Conservation (phyloP, 768 basidiomycete genomes). For the Porphyrellus cyaneotinctus region DNA sequence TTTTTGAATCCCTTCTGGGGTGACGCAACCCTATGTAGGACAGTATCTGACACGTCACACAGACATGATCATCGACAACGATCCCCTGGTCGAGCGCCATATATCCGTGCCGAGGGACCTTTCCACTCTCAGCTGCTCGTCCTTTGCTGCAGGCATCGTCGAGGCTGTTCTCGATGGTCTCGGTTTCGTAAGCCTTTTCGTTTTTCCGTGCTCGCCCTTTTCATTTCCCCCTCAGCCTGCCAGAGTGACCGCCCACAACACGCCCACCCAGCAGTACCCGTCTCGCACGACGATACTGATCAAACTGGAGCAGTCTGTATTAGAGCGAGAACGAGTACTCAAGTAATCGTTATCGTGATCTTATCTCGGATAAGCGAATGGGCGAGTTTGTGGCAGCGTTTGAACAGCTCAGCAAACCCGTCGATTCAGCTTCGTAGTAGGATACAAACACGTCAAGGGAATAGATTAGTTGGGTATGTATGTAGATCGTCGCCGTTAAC, state of each 20-base stretch:
- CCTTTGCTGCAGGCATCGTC: constrained; percentile 94
- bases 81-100: constrained; percentile 85
- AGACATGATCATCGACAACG: constrained; percentile 99
- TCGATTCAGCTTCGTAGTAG: constrained; percentile 5
- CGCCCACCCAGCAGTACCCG: constrained; percentile 76
- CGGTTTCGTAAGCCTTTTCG: constrained; percentile 71
- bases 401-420: constrained; percentile 32
- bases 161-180: constrained; percentile 95
- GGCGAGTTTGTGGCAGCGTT: constrained; percentile 47
- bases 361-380: constrained; percentile 11
- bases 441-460: constrained; percentile 21
- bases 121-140: constrained; percentile 93
- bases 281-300: constrained; percentile 94
- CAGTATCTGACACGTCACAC: too few species aligned
- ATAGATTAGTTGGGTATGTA: constrained; percentile 16
- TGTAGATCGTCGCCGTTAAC: constrained; percentile 13
- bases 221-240: constrained; percentile 65
- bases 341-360: constrained; percentile 40
- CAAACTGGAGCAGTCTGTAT: constrained; percentile 88
- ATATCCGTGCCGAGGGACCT: constrained; percentile 95
- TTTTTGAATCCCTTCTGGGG: too few species aligned
- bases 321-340: constrained; percentile 90
- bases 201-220: constrained; percentile 3
- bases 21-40: too few species aligned
- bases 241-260: constrained; percentile 92